Percentiles rank a stretch among this genome's conserved stretches.
Conservation (phyloP, 352 stramenopile species). For the Phytophthora pistaciae region DNA sequence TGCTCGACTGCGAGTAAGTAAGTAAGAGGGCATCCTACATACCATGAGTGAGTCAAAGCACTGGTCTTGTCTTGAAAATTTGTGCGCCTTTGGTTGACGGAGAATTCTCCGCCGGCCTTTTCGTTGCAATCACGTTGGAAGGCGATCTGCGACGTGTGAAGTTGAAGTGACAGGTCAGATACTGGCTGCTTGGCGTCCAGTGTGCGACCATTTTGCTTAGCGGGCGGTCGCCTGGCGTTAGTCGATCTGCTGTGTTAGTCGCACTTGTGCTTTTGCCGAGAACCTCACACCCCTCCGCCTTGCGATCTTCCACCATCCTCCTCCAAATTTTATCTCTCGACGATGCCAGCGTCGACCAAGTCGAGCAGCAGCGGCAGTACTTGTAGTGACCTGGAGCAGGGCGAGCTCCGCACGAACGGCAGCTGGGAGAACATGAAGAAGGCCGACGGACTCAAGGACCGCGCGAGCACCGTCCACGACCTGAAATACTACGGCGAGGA, state of each 20-base stretch:
- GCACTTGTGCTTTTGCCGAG: slow-evolving; percentile 27
- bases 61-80: too few species aligned
- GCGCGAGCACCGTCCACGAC: slow-evolving; percentile 71
- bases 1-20: slow-evolving; percentile 56
- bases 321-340: background rate
- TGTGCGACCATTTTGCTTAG: background rate
- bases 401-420: slow-evolving; percentile 24
- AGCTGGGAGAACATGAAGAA: slow-evolving; percentile 75
- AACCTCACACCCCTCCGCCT: background rate
- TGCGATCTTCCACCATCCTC: background rate
- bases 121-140: background rate
- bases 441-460: slow-evolving; percentile 69
- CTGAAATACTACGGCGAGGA: slow-evolving; percentile 76
- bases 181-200: slow-evolving; percentile 25
- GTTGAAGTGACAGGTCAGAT: slow-evolving; percentile 25
- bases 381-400: slow-evolving; percentile 20
- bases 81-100: too few species aligned
- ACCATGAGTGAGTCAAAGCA: too few species aligned
- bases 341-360: slow-evolving; percentile 13
- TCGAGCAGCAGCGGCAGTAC: background rate
- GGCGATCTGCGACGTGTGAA: slow-evolving; percentile 30
- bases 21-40: too few species aligned
- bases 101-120: slow-evolving; percentile 12
- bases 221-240: background rate
- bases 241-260: background rate